Percentiles rank a stretch among this genome's conserved stretches.
These are phyloP conservation scores for Trametes polyzona DNA, from an alignment of 1,284 basidiomycete genomes.

Conservation along the genomic window DNA sequence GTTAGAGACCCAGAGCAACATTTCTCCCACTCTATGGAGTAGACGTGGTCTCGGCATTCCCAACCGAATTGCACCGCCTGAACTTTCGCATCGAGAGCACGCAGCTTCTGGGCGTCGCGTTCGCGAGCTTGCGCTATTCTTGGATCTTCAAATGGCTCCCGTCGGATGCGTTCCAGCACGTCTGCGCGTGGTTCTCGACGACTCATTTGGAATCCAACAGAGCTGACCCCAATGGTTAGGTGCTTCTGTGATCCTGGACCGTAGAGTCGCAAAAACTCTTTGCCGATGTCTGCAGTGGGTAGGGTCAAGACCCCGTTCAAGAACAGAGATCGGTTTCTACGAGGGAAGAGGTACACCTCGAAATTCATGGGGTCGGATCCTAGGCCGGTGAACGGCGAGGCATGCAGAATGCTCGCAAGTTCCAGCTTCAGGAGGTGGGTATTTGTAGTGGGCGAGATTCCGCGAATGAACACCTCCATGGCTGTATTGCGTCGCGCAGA, in stretches of 20 bases:
- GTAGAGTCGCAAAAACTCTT: conserved; percentile 50
- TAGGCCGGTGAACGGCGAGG: conserved; percentile 38
- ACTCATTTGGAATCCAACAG: conserved; percentile 45
- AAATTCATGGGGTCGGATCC: conserved; percentile 49
- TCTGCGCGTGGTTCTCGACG: conserved; percentile 36
- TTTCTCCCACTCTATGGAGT: conserved; percentile 62
- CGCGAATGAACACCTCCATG: conserved; percentile 42
- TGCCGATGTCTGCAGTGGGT: conserved; percentile 43
- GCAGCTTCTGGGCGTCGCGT: conserved; percentile 35
- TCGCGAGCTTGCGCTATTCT: conserved; percentile 33
- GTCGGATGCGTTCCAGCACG: conserved; percentile 46
- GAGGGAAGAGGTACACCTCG: conserved; percentile 39
- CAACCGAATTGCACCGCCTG: conserved; percentile 53
- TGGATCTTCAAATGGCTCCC: conserved; percentile 52
- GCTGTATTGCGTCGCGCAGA: too few relatives aligned
- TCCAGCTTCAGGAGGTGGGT: conserved; percentile 40
- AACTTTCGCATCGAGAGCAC: conserved; percentile 36
- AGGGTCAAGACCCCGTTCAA: conserved; percentile 55
- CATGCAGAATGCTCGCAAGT: conserved; percentile 52
- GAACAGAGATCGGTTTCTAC: conserved; percentile 34
- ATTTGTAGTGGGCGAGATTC: conserved; percentile 41
- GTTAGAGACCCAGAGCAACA: conserved; percentile 32
- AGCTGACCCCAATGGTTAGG: conserved; percentile 37
- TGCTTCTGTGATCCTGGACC: conserved; percentile 31
- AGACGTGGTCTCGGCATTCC: conserved; percentile 55